Conservation (phyloP, 768 basidiomycete species). For the Mycena vulgaris region DNA sequence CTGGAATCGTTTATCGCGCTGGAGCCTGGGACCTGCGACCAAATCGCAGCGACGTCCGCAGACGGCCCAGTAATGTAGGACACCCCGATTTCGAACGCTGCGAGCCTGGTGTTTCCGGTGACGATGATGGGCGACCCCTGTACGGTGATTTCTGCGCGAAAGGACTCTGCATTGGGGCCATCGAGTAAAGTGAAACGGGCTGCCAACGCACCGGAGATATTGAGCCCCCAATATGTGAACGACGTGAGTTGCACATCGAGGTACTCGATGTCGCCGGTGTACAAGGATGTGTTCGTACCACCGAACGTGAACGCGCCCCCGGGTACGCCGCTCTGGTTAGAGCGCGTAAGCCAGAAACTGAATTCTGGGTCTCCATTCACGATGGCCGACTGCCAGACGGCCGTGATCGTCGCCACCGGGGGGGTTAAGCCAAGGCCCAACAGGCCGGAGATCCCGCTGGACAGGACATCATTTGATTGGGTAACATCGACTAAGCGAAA, state of each 20-base stretch:
- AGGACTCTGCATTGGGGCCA: background rate
- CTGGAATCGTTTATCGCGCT: background rate
- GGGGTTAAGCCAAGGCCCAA: too few relatives aligned
- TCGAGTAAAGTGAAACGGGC: background rate
- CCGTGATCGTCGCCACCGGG: too few relatives aligned
- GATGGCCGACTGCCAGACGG: too few relatives aligned
- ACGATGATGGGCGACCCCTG: background rate
- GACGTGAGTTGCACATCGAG: background rate
- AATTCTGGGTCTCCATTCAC: too few relatives aligned
- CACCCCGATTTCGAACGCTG: background rate
- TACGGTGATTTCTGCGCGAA: background rate
- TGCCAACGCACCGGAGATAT: background rate
- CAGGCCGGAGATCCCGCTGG: too few relatives aligned
- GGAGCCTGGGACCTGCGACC: background rate
- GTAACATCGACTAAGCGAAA: too few relatives aligned
- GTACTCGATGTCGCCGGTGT: background rate
- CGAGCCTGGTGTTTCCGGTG: background rate
- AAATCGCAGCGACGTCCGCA: background rate
- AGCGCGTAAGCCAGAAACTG: too few relatives aligned
- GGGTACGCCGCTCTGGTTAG: too few relatives aligned
- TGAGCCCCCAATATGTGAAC: background rate
- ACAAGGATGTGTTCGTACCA: background rate
- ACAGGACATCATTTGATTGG: too few relatives aligned
- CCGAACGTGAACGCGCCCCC: background rate
- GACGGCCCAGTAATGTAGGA: background rate